Percentiles rank a stretch among this genome's conserved stretches.
Conservation (phyloP, 257 asterid species). For the Plectranthus barbatus region DNA sequence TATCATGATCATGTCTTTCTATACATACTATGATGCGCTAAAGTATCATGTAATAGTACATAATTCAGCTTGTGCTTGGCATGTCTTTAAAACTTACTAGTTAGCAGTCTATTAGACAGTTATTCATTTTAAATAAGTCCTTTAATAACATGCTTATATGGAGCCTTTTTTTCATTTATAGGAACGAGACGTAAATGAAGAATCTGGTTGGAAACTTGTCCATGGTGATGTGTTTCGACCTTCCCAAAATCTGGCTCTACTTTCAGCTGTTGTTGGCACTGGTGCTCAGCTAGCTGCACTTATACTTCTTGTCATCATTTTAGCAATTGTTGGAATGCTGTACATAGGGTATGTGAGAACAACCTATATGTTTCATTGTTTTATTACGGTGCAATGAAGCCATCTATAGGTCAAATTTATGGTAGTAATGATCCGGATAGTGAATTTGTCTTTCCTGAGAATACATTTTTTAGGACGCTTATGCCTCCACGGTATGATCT, state of each 20-base stretch:
- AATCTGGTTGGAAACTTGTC: conserved; percentile 94
- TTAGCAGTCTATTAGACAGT: too few relatives aligned
- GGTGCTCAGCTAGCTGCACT: conserved; percentile 81
- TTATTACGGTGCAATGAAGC: background rate
- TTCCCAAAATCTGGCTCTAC: conserved; percentile 52
- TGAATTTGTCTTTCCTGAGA: background rate
- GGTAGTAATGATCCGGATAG: background rate
- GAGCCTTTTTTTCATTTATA: conserved; percentile 18
- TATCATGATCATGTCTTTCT: background rate
- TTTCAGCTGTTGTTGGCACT: conserved; percentile 86
- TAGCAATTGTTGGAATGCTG: conserved; percentile 71
- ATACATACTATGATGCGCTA: background rate
- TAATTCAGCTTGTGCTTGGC: background rate
- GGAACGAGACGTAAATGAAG: conserved; percentile 85
- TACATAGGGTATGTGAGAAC: conserved; percentile 60
- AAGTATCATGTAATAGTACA: background rate
- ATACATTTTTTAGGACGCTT: background rate
- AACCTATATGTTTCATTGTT: conserved; percentile 1
- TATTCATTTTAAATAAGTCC: background rate
- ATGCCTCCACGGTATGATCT: background rate
- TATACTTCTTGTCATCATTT: conserved; percentile 60
- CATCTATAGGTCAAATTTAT: too few relatives aligned
- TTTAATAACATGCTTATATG: conserved; percentile 9
- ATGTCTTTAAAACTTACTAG: background rate
- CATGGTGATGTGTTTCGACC: conserved; percentile 94